Evolutionary conservation across 1,284 basidiomycete genomes (phyloP).

Genomic region (Coniferiporia sulphurascens): DNA sequence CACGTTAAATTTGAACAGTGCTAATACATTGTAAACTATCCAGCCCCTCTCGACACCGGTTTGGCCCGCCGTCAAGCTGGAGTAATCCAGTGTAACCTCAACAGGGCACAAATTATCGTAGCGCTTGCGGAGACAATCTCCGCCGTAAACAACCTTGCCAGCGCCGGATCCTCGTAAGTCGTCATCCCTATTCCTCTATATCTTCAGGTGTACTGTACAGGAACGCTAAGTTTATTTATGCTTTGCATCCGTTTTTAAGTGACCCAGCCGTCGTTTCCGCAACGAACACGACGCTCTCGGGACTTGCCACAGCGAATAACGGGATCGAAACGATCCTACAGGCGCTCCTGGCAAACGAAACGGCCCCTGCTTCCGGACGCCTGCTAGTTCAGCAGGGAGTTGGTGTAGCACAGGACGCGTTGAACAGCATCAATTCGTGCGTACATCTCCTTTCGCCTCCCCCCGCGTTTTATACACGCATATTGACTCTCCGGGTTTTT

Average conservation of each 20-base stretch:
- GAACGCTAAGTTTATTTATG: not conserved
- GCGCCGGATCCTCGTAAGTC: slow-evolving; percentile 9
- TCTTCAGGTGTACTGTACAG: not conserved
- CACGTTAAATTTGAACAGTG: not conserved
- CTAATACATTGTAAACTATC: not conserved
- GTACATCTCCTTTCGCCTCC: not conserved
- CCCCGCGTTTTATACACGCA: too few relatives aligned
- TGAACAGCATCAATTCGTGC: slow-evolving; percentile 31
- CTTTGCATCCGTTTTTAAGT: slow-evolving; percentile 23
- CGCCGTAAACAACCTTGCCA: slow-evolving; percentile 7
- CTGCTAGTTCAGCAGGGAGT: slow-evolving; percentile 32
- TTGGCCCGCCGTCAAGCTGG: slow-evolving; percentile 9
- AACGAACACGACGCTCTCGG: slow-evolving; percentile 25
- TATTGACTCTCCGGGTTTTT: not conserved
- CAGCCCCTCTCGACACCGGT: not conserved
- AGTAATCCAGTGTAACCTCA: slow-evolving; percentile 16
- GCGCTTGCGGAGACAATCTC: slow-evolving; percentile 12
- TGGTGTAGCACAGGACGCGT: slow-evolving; percentile 28
- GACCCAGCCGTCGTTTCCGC: slow-evolving; percentile 26
- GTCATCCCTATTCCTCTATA: not conserved
- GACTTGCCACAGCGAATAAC: slow-evolving; percentile 28
- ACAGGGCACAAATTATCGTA: slow-evolving; percentile 8
- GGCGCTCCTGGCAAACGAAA: slow-evolving; percentile 31
- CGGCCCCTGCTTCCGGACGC: slow-evolving; percentile 33
- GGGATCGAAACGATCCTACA: slow-evolving; percentile 33